phyloP scores from a whole-genome alignment of 257 asterid genomes.

The Ligustrum vulgare region DNA sequence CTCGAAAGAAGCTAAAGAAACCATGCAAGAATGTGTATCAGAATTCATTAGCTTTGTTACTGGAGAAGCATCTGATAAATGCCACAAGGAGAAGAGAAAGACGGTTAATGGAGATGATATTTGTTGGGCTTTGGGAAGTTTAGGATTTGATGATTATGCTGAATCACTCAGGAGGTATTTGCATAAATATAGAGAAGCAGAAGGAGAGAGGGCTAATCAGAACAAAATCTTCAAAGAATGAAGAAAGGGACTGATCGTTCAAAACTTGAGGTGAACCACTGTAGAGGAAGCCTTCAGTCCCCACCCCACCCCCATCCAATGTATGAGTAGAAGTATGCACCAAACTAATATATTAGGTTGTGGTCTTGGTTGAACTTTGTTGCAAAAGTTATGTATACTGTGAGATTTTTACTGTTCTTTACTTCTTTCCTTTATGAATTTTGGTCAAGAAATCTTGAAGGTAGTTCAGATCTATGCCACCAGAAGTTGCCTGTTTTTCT shows the following conservation, averaged over 20 bases:
- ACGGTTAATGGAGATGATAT: constrained; percentile 15
- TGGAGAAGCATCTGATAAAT: constrained; percentile 16
- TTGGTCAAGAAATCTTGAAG: background rate
- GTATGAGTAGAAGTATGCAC: background rate
- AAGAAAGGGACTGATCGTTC: background rate
- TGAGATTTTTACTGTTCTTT: background rate
- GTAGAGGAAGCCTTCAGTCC: background rate
- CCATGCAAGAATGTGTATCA: constrained; percentile 23
- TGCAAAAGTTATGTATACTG: background rate
- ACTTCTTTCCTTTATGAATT: background rate
- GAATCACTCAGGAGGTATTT: constrained; percentile 8
- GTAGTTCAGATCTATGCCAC: background rate
- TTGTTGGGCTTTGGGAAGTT: constrained; percentile 13
- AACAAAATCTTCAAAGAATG: background rate
- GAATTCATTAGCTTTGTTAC: constrained; percentile 15
- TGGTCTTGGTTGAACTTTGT: background rate
- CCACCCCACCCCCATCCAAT: background rate
- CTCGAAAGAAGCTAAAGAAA: constrained; percentile 28
- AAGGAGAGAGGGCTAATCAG: constrained; percentile 10
- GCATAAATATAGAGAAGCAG: constrained; percentile 12
- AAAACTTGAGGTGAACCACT: background rate
- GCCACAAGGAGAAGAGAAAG: constrained; percentile 13
- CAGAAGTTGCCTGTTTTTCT: background rate
- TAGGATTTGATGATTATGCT: constrained; percentile 12
- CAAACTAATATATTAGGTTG: background rate